phyloP scores from a whole-genome alignment of 495 filamentous ascomycete species.

The Podospora australis region DNA sequence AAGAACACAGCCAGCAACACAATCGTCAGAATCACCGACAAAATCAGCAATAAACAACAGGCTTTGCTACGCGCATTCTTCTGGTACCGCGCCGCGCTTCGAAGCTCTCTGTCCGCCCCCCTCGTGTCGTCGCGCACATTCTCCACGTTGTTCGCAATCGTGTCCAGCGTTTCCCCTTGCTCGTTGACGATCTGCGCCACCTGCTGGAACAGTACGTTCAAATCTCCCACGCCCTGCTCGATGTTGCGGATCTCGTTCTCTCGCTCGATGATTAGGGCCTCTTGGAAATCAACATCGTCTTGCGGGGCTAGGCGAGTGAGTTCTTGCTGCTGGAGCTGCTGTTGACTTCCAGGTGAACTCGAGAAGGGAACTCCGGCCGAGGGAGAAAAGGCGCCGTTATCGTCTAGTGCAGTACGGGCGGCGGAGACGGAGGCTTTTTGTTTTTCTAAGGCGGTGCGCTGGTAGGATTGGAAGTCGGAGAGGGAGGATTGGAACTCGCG shows the following conservation, averaged over 20 bases:
- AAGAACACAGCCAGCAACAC: constrained; percentile 78
- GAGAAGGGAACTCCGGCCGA: constrained; percentile 14
- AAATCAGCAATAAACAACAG: constrained; percentile 85
- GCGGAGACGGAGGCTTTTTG: constrained; percentile 79
- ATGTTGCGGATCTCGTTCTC: constrained; percentile 96
- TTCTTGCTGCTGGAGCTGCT: constrained; percentile 61
- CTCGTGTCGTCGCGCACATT: constrained; percentile 69
- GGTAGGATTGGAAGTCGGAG: constrained; percentile 82
- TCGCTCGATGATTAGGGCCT: constrained; percentile 87
- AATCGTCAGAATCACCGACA: constrained; percentile 81
- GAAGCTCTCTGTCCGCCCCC: constrained; percentile 78
- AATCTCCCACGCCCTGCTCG: constrained; percentile 87
- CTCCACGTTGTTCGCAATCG: constrained; percentile 81
- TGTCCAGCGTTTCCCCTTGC: constrained; percentile 84
- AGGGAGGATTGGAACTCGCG: constrained; percentile 84
- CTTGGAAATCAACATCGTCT: constrained; percentile 96
- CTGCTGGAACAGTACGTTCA: constrained; percentile 95
- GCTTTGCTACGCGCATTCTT: constrained; percentile 87
- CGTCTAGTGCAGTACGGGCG: constrained; percentile 59
- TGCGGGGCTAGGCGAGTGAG: constrained; percentile 79
- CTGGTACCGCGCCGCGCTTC: constrained; percentile 80
- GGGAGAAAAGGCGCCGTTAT: constrained; percentile 14
- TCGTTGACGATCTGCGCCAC: constrained; percentile 93
- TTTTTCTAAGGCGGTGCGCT: constrained; percentile 84
- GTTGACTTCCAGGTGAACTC: constrained; percentile 17